These are phyloP conservation scores for Taiozyma onychis DNA, from an alignment of 1,139 yeast genomes.

Conservation along the genomic window DNA sequence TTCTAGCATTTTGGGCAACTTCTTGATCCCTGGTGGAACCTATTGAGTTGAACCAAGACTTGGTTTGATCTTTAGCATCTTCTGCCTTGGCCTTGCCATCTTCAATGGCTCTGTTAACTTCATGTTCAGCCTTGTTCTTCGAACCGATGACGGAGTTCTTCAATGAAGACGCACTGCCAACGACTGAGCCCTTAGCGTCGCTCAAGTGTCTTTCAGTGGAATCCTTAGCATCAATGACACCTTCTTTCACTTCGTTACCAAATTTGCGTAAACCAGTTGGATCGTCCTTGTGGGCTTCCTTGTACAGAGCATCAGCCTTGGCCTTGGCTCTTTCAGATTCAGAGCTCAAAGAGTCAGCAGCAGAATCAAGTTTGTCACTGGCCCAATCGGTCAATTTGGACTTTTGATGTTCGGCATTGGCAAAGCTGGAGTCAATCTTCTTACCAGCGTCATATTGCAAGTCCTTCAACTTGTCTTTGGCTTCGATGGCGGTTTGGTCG, in stretches of 20 bases:
- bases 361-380: slow-evolving; percentile 23
- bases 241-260: slow-evolving; percentile 23
- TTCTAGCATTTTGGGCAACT: slow-evolving; percentile 24
- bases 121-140: slow-evolving; percentile 17
- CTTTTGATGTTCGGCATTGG: slow-evolving; percentile 20
- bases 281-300: slow-evolving; percentile 32
- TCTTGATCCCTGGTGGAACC: slow-evolving; percentile 15
- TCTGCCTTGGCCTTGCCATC: slow-evolving; percentile 16
- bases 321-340: slow-evolving; percentile 24
- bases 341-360: slow-evolving; percentile 21
- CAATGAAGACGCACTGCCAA: slow-evolving; percentile 10
- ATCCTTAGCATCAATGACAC: slow-evolving; percentile 30
- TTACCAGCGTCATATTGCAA: slow-evolving; percentile 31
- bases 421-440: slow-evolving; percentile 21
- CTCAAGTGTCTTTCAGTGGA: slow-evolving; percentile 35
- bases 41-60: slow-evolving; percentile 14
- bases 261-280: slow-evolving; percentile 12
- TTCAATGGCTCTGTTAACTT: slow-evolving; percentile 11
- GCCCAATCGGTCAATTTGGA: slow-evolving; percentile 22
- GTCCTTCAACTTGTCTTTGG: slow-evolving; percentile 23
- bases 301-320: slow-evolving; percentile 33
- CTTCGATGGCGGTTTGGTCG: slow-evolving; percentile 22
- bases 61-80: slow-evolving; percentile 20
- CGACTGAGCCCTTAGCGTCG: slow-evolving; percentile 27
- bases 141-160: slow-evolving; percentile 11